A percentile compares a stretch with the other conserved stretches of the same genome.
These are phyloP conservation scores for Boletus rex-veris DNA, from an alignment of 768 basidiomycete species.

Conservation along the genomic window DNA sequence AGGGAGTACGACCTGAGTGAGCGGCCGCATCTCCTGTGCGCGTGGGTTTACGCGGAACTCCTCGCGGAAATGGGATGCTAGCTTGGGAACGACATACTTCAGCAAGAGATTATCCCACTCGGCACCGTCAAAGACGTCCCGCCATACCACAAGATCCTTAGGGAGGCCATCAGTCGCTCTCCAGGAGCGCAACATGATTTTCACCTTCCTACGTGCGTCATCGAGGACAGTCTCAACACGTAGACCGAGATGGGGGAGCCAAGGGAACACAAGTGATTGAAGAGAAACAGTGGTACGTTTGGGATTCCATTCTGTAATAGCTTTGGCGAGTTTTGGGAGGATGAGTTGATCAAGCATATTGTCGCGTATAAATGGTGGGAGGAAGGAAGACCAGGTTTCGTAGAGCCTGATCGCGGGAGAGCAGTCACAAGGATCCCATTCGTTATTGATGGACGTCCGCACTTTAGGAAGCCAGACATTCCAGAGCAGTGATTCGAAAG, in stretches of 20 bases:
- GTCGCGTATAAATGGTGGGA: constrained; percentile 89
- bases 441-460: constrained; percentile 91
- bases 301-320: constrained; percentile 80
- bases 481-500: constrained; percentile 94
- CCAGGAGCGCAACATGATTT: constrained; percentile 77
- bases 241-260: constrained; percentile 86
- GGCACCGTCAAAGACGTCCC: constrained; percentile 70
- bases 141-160: constrained; percentile 75
- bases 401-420: constrained; percentile 77
- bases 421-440: constrained; percentile 78
- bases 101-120: constrained; percentile 94
- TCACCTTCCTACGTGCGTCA: constrained; percentile 84
- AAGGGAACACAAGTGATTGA: constrained; percentile 87
- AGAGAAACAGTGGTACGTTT: constrained; percentile 57
- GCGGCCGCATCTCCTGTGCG: constrained; percentile 80
- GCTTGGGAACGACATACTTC: constrained; percentile 89
- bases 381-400: constrained; percentile 82
- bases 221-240: constrained; percentile 82
- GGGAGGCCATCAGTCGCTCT: constrained; percentile 67
- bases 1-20: constrained; percentile 61
- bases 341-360: constrained; percentile 96
- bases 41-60: constrained; percentile 91
- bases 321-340: constrained; percentile 84
- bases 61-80: constrained; percentile 76
- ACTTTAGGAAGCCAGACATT: constrained; percentile 93